A percentile compares a stretch with the other conserved stretches of the same genome.
Evolutionary conservation across 2,329 filamentous ascomycete species (phyloP).

Genomic region (Leptographium flavum): DNA sequence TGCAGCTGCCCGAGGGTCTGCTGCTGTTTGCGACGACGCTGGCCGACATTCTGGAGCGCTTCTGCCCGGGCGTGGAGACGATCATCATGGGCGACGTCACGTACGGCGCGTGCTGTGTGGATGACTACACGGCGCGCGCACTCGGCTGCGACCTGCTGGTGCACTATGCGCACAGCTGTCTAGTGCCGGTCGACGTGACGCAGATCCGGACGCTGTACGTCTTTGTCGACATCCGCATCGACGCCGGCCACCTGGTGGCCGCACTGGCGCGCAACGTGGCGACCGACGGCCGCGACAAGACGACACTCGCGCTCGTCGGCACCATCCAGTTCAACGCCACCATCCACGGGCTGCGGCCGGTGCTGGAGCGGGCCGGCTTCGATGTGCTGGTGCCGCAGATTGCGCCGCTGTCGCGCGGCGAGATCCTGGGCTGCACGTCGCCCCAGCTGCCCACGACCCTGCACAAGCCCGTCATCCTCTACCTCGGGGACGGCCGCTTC

Average conservation of each 20-base stretch:
- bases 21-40: conserved; percentile 94
- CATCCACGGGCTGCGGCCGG: conserved; percentile 68
- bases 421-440: conserved; percentile 95
- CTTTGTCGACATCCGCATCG: conserved; percentile 95
- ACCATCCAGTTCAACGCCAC: conserved; percentile 99
- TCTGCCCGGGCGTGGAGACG: conserved; percentile 82
- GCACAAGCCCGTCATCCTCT: conserved; percentile 59
- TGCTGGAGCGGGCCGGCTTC: conserved; percentile 74
- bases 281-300: conserved; percentile 53
- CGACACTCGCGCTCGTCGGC: conserved; percentile 83
- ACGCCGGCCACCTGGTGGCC: conserved; percentile 72
- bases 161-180: conserved; percentile 92
- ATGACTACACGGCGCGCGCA: conserved; percentile 91
- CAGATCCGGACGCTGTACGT: conserved; percentile 96
- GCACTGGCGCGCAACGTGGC: conserved; percentile 77
- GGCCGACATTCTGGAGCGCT: conserved; percentile 87
- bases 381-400: conserved; percentile 82
- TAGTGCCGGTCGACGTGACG: conserved; percentile 92
- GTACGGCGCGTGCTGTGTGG: conserved; percentile 96
- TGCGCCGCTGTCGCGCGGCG: conserved; percentile 79
- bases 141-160: conserved; percentile 88
- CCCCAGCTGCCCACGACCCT: conserved; percentile 30
- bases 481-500: conserved; percentile 84
- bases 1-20: conserved; percentile 96
- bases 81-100: conserved; percentile 99